These are phyloP conservation scores for Chaetomium olivaceum DNA, from an alignment of 2,329 filamentous ascomycete genomes.

Conservation along the genomic window DNA sequence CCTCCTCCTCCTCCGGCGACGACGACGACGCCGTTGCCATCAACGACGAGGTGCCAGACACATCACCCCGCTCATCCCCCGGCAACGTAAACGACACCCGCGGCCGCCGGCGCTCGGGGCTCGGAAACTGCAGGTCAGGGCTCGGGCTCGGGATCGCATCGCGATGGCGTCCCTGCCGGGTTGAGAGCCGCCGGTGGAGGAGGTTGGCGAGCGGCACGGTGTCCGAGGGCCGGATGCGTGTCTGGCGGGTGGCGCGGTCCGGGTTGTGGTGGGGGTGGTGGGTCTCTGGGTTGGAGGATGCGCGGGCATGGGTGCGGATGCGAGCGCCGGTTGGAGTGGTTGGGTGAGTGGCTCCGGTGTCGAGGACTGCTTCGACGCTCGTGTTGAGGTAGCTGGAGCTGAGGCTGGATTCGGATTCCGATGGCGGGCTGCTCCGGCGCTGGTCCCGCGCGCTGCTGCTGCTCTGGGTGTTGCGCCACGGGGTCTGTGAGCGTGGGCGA, in stretches of 20 bases:
- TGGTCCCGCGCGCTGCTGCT: background rate
- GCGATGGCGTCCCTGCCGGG: background rate
- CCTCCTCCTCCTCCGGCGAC: background rate
- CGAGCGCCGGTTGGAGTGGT: background rate
- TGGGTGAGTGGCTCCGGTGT: background rate
- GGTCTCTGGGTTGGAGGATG: background rate
- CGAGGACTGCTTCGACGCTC: constrained; percentile 12
- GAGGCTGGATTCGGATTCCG: background rate
- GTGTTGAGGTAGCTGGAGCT: constrained; percentile 12
- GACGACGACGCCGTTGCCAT: background rate
- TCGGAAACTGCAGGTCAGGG: constrained; percentile 13
- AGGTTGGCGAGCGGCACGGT: background rate
- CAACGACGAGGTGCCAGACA: background rate
- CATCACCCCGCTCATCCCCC: background rate
- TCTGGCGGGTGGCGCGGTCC: too few relatives aligned
- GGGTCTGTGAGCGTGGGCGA: background rate
- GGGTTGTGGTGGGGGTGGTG: background rate
- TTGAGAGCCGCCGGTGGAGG: background rate
- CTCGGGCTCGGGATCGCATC: too few relatives aligned
- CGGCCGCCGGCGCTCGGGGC: constrained; percentile 11
- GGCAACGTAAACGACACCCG: constrained; percentile 11
- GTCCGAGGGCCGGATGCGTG: background rate
- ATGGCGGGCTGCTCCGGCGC: background rate
- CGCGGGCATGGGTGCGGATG: background rate
- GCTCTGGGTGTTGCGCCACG: background rate